Evolutionary conservation across 2,329 filamentous ascomycete genomes (phyloP).

Genomic region (Colletotrichum sp.): DNA sequence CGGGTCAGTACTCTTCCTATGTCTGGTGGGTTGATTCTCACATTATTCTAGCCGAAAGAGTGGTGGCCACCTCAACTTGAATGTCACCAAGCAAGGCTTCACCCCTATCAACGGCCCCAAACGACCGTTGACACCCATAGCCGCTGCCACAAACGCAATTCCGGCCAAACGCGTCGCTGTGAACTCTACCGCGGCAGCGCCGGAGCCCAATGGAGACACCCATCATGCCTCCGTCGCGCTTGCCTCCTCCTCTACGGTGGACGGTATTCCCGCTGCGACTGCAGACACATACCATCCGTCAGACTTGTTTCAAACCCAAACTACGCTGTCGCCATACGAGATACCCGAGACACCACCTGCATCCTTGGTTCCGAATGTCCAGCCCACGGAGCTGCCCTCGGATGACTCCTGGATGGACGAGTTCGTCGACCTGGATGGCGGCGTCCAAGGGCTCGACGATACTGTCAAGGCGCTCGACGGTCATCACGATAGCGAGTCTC

Average conservation of each 20-base stretch:
- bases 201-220: neutral
- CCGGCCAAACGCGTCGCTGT: neutral
- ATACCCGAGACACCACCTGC: neutral
- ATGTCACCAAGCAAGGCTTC: neutral
- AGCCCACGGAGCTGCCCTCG: neutral
- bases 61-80: neutral
- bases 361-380: neutral
- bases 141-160: neutral
- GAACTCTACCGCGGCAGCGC: neutral
- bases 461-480: no score
- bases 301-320: neutral
- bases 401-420: slow-evolving; percentile 1
- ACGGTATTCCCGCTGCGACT: neutral
- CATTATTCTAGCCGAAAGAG: neutral
- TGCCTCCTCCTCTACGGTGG: neutral
- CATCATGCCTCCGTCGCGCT: neutral
- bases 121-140: neutral
- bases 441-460: neutral
- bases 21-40: neutral
- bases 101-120: neutral
- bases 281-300: neutral
- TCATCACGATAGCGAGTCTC: neutral
- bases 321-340: neutral
- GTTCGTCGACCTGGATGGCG: neutral
- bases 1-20: neutral